These are phyloP conservation scores for Candida sp. DNA, from an alignment of 1,139 yeast species.

Conservation along the genomic window DNA sequence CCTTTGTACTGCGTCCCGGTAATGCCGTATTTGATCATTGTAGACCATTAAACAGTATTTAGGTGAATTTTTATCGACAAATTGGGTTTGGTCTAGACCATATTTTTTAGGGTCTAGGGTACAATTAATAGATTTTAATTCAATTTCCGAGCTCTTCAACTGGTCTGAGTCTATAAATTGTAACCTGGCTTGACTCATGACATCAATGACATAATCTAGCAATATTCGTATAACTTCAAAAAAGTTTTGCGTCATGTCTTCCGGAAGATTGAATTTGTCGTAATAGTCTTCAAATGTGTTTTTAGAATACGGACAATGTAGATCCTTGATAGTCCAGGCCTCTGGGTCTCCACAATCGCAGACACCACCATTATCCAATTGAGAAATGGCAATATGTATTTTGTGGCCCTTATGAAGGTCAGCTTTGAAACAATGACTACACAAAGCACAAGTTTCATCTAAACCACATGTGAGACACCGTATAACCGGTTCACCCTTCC, in stretches of 20 bases:
- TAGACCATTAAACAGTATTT: conserved; percentile 61
- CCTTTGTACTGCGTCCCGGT: conserved; percentile 67
- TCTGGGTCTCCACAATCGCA: conserved; percentile 68
- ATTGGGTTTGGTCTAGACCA: conserved; percentile 17
- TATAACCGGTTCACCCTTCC: conserved; percentile 85
- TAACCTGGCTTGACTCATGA: conserved; percentile 47
- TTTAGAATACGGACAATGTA: conserved; percentile 3
- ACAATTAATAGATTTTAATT: conserved; percentile 23
- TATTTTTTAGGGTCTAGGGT: conserved; percentile 30
- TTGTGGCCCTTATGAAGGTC: conserved; percentile 75
- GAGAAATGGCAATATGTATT: conserved; percentile 69
- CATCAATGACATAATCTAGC: conserved; percentile 76
- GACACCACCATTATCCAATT: conserved; percentile 85
- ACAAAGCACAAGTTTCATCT: conserved; percentile 85
- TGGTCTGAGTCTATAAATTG: conserved; percentile 28
- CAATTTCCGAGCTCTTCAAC: conserved; percentile 16
- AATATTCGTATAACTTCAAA: conserved; percentile 48
- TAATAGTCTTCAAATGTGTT: conserved; percentile 28
- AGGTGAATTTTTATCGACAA: conserved; percentile 42
- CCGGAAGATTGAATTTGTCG: conserved; percentile 26
- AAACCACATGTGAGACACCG: conserved; percentile 80
- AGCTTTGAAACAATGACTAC: conserved; percentile 72
- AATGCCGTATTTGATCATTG: conserved; percentile 79
- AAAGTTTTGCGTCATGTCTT: conserved; percentile 29
- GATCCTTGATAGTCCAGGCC: conserved; percentile 45